A percentile compares a stretch with the other conserved stretches of the same genome.
phyloP scores from a whole-genome alignment of 768 basidiomycete species.

The Royoungia palumana region DNA sequence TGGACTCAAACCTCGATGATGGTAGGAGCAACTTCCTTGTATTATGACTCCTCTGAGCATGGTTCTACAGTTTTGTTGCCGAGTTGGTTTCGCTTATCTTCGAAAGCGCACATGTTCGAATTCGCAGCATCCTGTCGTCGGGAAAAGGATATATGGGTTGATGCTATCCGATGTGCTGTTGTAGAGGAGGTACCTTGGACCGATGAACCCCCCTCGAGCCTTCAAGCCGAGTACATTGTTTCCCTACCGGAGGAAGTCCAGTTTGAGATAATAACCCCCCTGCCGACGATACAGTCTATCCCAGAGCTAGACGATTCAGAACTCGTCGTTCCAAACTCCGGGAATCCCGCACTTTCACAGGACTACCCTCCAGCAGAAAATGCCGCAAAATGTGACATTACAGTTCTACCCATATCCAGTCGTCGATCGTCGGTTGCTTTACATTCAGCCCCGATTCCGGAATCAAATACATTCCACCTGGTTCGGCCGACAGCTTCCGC shows the following conservation, averaged over 20 bases:
- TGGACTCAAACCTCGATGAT: slow-evolving; percentile 66
- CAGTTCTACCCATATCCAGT: slow-evolving; percentile 31
- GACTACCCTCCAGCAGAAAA: slow-evolving; percentile 21
- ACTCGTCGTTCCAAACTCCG: slow-evolving; percentile 1
- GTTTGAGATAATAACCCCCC: slow-evolving; percentile 37
- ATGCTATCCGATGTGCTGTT: slow-evolving; percentile 55
- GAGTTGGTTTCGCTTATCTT: slow-evolving; percentile 73
- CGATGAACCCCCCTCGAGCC: slow-evolving; percentile 62
- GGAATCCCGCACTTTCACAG: slow-evolving; percentile 8
- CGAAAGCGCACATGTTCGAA: slow-evolving; percentile 74
- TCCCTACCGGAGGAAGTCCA: slow-evolving; percentile 36
- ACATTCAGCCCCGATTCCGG: slow-evolving; percentile 49
- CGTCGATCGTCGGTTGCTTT: slow-evolving; percentile 60
- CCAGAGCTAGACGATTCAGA: slow-evolving; percentile 40
- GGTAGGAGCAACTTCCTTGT: slow-evolving; percentile 52
- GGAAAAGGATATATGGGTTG: slow-evolving; percentile 88
- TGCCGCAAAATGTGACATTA: slow-evolving; percentile 16
- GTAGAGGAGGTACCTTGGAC: slow-evolving; percentile 44
- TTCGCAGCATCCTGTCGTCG: slow-evolving; percentile 78
- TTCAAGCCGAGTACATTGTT: slow-evolving; percentile 44
- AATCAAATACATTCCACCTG: slow-evolving; percentile 56
- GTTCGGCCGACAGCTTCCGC: slow-evolving; percentile 63
- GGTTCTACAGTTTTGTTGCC: slow-evolving; percentile 63
- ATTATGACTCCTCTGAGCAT: slow-evolving; percentile 3
- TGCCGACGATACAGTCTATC: slow-evolving; percentile 58